Evolutionary conservation across 1,284 basidiomycete genomes (phyloP), one percentile per base, ranked within the genome.

Genomic region (Leccinum subspadiceum): DNA sequence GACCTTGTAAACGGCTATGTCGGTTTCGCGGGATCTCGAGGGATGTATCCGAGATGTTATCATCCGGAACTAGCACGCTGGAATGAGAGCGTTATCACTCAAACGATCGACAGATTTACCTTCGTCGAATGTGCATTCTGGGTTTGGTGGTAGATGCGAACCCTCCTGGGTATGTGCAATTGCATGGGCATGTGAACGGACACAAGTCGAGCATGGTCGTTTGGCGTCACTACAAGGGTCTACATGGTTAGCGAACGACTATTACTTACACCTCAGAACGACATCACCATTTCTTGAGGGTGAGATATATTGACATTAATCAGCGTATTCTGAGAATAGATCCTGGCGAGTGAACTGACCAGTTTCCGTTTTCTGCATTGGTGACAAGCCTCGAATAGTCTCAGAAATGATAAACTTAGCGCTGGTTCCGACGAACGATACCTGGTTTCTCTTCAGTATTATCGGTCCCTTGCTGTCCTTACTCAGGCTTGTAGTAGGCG

Each of bases 301-400:
- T n/a, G 20, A 26, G 35, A 46, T 22, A 46, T 46, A 6, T 39
- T n/a, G 52, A 46, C 13, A 41, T 64, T 8, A 58, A 48, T 49
- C 39, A 48, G n/a, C 13, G 37, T 26, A 15, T 31, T 22, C 54
- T 31, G 22, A 17, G 44, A 54, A 44, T 57, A 29, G 58, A 65
- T 53, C 26, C 26, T 56, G 59, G n/a, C 10, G 10, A 53, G 15
- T 2, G 59, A 31, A 76, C 86, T 76, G 68, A 89, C 89, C 75
- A 90, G 71, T 74, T 90, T 90, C 61, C 89, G 81, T 64, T 82
- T 78, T 46, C 89, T 85, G 70, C 88, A 90, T 77, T 90, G 76
- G 63, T 77, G 77, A 58, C 68, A 70, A 46, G 70, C 70, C 68
- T 72, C 46, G 35, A 20, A 56, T 44, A 10, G 20, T 26, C 37